Conservation (phyloP, 1,139 yeast genomes). For the Kazachstania sp. region DNA sequence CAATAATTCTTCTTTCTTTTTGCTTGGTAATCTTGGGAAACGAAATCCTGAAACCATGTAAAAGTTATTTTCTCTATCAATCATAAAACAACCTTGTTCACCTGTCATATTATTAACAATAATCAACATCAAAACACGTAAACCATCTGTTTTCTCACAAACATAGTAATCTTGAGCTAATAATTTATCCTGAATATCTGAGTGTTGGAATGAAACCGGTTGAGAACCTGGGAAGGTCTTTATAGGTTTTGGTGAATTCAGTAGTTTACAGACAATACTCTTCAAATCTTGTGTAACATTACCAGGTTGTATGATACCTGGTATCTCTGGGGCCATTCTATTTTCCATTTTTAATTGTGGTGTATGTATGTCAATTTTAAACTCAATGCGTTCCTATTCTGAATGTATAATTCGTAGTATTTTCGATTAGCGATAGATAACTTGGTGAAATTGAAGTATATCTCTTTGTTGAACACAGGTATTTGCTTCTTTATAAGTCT, state of each 20-base stretch:
- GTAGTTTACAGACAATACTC: slow-evolving; percentile 58
- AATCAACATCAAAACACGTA: slow-evolving; percentile 65
- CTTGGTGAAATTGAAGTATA: too few species aligned
- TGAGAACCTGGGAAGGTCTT: slow-evolving; percentile 77
- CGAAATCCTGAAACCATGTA: slow-evolving; percentile 74
- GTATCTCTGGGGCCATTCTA: slow-evolving; percentile 71
- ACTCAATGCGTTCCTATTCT: slow-evolving; percentile 10
- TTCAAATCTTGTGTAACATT: slow-evolving; percentile 61
- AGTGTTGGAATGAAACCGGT: slow-evolving; percentile 81
- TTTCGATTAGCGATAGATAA: slow-evolving; percentile 32
- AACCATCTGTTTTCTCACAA: slow-evolving; percentile 93
- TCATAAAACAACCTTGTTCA: slow-evolving; percentile 66
- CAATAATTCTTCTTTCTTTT: slow-evolving; percentile 35
- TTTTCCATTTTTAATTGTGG: slow-evolving; percentile 30
- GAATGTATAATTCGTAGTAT: slow-evolving; percentile 33
- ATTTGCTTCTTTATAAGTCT: too few species aligned
- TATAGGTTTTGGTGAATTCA: slow-evolving; percentile 37
- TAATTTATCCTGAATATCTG: slow-evolving; percentile 58
- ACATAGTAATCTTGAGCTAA: slow-evolving; percentile 67
- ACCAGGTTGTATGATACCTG: slow-evolving; percentile 70
- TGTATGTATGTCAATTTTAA: slow-evolving; percentile 12
- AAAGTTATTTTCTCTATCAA: slow-evolving; percentile 84
- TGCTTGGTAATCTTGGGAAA: slow-evolving; percentile 59
- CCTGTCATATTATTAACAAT: slow-evolving; percentile 61
- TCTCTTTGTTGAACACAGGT: too few species aligned